Percentiles rank a stretch among this genome's conserved stretches.
Conservation (phyloP, 208 protist genomes). For the Leishmania major region DNA sequence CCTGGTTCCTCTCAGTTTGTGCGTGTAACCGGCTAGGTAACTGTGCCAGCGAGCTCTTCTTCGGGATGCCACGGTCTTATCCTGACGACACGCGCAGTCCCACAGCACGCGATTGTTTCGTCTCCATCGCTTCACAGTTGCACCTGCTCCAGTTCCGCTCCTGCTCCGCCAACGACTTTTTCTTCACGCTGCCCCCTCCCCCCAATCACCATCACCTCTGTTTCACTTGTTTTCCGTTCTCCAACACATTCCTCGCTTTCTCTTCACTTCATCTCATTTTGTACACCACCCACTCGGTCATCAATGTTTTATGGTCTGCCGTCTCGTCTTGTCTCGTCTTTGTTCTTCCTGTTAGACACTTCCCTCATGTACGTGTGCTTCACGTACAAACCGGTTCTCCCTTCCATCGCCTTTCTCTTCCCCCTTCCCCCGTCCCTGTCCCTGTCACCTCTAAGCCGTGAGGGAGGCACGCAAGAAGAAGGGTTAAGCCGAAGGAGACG, state of each 20-base stretch:
- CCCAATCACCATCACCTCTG: not conserved
- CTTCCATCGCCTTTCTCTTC: not conserved
- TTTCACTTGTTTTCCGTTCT: not conserved
- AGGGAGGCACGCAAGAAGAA: not conserved
- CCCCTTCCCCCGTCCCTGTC: not conserved
- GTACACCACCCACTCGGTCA: not conserved
- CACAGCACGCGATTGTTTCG: not conserved
- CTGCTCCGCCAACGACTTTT: not conserved
- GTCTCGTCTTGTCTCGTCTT: not conserved
- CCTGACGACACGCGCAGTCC: not conserved
- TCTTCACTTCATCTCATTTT: not conserved
- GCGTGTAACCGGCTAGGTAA: not conserved
- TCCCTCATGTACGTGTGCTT: not conserved
- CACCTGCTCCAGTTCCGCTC: not conserved
- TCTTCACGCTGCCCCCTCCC: not conserved
- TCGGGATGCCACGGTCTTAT: not conserved
- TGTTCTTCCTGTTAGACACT: not conserved
- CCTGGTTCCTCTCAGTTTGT: not conserved
- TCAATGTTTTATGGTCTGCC: not conserved
- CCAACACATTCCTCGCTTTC: not conserved
- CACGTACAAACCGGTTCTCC: not conserved
- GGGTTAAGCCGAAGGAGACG: not conserved
- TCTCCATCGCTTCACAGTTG: not conserved
- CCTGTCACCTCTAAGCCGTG: not conserved
- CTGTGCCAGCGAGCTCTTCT: not conserved